Percentiles rank a stretch among this genome's conserved stretches.
Evolutionary conservation across 2,329 filamentous ascomycete genomes (phyloP).

Genomic region (Xenoacremonium recifei): DNA sequence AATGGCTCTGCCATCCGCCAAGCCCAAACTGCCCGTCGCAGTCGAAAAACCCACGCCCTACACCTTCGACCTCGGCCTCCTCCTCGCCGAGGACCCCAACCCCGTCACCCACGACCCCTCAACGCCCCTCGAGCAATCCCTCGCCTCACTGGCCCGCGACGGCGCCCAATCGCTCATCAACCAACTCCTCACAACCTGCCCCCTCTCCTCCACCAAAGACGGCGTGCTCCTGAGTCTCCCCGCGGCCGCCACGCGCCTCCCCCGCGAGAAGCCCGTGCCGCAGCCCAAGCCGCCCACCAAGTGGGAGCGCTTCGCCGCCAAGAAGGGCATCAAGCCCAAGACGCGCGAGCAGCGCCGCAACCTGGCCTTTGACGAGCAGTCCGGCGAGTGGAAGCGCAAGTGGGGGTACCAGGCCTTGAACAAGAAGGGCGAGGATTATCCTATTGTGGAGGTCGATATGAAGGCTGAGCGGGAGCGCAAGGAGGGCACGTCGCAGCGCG

Average conservation of each 20-base stretch:
- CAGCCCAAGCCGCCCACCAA: conserved; percentile 80
- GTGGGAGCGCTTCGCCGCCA: conserved; percentile 94
- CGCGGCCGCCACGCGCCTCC: conserved; percentile 64
- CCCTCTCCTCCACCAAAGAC: conserved; percentile 65
- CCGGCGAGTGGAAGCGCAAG: conserved; percentile 85
- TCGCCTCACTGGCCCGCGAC: conserved; percentile 76
- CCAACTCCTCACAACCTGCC: conserved; percentile 87
- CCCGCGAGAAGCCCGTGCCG: conserved; percentile 90
- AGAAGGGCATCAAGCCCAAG: conserved; percentile 95
- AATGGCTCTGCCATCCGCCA: conserved; percentile 37
- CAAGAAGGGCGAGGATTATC: conserved; percentile 78
- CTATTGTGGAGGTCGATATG: conserved; percentile 89
- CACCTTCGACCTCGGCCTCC: conserved; percentile 87
- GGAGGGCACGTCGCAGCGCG: conserved; percentile 59
- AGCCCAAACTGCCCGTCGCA: conserved; percentile 57
- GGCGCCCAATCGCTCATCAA: conserved; percentile 91
- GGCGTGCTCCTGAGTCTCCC: conserved; percentile 82
- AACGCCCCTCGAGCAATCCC: conserved; percentile 61
- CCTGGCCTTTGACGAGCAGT: conserved; percentile 79
- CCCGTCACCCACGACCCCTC: conserved; percentile 62
- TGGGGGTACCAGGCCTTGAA: conserved; percentile 95
- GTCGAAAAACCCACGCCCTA: conserved; percentile 85
- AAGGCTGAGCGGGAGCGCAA: conserved; percentile 64
- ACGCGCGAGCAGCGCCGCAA: conserved; percentile 72
- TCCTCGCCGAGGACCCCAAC: conserved; percentile 85